Evolutionary conservation across 2,329 filamentous ascomycete species (phyloP).

Genomic region (Fusarium oxysporum): DNA sequence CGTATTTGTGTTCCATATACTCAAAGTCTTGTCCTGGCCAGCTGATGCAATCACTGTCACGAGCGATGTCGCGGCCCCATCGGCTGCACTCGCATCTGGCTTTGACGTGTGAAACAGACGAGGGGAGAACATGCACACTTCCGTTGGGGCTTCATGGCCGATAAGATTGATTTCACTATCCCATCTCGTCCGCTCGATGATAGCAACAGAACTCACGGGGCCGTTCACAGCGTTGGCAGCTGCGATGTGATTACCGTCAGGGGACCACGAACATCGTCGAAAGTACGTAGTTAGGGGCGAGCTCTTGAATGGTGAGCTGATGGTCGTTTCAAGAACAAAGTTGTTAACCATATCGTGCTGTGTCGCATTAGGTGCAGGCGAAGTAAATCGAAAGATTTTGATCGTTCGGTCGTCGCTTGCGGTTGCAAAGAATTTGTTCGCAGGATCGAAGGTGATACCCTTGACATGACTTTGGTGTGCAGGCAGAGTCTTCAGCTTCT

Average conservation of each 20-base stretch:
- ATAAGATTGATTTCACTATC: conserved; percentile 97
- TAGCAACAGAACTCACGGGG: conserved; percentile 95
- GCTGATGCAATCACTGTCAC: conserved; percentile 97
- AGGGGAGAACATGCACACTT: conserved; percentile 97
- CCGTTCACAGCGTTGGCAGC: conserved; percentile 98
- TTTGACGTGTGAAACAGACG: conserved; percentile 83
- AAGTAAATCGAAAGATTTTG: conserved; percentile 95
- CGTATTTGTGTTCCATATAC: conserved; percentile 97
- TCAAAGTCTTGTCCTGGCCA: conserved; percentile 95
- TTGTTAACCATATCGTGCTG: conserved; percentile 97
- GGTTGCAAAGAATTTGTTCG: conserved; percentile 99
- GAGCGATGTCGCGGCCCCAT: conserved; percentile 58
- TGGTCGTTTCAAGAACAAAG: conserved; percentile 93
- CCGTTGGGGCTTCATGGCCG: conserved; percentile 94
- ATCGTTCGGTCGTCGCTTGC: conserved; percentile 97
- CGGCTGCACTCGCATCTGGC: conserved; percentile 65
- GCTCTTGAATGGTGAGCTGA: conserved; percentile 85
- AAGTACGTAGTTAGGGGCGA: conserved; percentile 98
- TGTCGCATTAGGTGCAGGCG: conserved; percentile 89
- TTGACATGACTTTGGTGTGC: conserved; percentile 98
- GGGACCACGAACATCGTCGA: conserved; percentile 95
- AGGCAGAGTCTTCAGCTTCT: conserved; percentile 93
- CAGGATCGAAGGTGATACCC: conserved; percentile 97
- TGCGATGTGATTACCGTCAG: conserved; percentile 95
- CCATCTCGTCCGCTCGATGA: conserved; percentile 92